Evolutionary conservation across 2,329 filamentous ascomycete genomes (phyloP).

Genomic region (Nemania sp.): DNA sequence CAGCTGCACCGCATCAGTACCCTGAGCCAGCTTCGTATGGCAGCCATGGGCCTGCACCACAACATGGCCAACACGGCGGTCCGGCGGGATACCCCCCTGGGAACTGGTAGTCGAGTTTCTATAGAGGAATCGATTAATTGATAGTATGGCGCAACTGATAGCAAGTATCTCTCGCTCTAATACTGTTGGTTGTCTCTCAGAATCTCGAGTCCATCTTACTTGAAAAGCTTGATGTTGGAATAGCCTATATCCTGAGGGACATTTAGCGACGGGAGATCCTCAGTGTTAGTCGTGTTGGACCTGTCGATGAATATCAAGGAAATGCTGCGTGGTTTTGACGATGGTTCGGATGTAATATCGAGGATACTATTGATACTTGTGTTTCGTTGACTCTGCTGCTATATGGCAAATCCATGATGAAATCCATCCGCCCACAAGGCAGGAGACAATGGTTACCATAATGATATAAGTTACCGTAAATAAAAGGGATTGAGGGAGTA

Average conservation of each 20-base stretch:
- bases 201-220: background rate
- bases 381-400: conserved; percentile 32
- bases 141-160: background rate
- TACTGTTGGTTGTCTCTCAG: background rate
- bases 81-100: conserved; percentile 44
- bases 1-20: conserved; percentile 35
- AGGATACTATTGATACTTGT: conserved; percentile 46
- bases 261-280: conserved; percentile 6
- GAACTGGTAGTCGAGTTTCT: conserved; percentile 34
- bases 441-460: conserved; percentile 58
- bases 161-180: background rate
- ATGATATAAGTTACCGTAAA: conserved; percentile 73
- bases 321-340: conserved; percentile 25
- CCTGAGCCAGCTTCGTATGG: conserved; percentile 38
- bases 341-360: conserved; percentile 31
- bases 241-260: conserved; percentile 2
- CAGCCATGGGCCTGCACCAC: conserved; percentile 36
- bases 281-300: conserved; percentile 15
- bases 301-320: conserved; percentile 33
- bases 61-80: conserved; percentile 37
- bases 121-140: background rate
- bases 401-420: conserved; percentile 40
- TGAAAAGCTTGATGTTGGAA: conserved; percentile 2
- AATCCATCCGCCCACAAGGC: conserved; percentile 49
- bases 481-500: conserved; percentile 77